Evolutionary conservation across 129 eudicot genomes (phyloP).

Genomic region (Scalesia atractyloides): DNA sequence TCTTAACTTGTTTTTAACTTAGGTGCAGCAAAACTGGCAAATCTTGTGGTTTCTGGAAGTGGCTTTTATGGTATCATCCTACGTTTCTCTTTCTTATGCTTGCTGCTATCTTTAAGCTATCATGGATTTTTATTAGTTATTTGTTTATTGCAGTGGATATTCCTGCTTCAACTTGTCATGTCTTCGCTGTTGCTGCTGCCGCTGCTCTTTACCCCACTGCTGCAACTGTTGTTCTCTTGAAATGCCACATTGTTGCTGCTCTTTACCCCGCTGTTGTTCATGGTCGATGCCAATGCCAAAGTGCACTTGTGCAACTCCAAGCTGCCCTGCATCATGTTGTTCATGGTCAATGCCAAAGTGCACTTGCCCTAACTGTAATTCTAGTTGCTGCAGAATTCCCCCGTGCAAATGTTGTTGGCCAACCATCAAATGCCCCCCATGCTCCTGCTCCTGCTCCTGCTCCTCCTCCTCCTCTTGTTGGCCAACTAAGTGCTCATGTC

Average conservation of each 20-base stretch:
- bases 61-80: conserved; percentile 73
- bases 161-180: conserved; percentile 61
- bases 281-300: conserved; percentile 55
- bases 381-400: conserved; percentile 16
- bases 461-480: background rate
- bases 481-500: conserved; percentile 18
- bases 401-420: conserved; percentile 37
- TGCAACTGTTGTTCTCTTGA: conserved; percentile 21
- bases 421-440: conserved; percentile 8
- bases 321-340: conserved; percentile 28
- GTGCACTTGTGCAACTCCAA: conserved; percentile 33
- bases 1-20: background rate
- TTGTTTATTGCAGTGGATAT: conserved; percentile 44
- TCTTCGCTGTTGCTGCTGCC: conserved; percentile 47
- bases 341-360: background rate
- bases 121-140: background rate
- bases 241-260: conserved; percentile 42
- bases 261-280: conserved; percentile 44
- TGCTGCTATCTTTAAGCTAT: background rate
- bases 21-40: conserved; percentile 55
- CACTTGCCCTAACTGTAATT: conserved; percentile 28
- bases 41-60: conserved; percentile 72
- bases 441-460: background rate
- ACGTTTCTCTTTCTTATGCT: background rate
- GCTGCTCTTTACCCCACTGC: conserved; percentile 49